These are phyloP conservation scores for Rhodotorula sp. DNA, from an alignment of 1,284 basidiomycete genomes.

Conservation along the genomic window DNA sequence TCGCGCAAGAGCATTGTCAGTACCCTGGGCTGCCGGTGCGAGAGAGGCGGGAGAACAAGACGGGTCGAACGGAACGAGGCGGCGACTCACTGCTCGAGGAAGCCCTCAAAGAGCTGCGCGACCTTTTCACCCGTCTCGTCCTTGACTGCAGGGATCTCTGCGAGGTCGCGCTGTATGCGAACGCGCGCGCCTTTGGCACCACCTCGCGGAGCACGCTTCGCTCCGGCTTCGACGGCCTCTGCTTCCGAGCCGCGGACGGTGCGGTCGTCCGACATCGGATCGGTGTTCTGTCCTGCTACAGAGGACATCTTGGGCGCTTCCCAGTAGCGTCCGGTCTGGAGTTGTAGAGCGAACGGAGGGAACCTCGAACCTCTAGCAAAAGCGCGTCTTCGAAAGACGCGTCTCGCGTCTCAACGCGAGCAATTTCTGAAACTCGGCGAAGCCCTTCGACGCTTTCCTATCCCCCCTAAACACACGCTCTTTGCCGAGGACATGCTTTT, in stretches of 20 bases:
- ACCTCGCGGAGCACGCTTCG: conserved; percentile 10
- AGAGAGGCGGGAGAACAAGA: neutral
- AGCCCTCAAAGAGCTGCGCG: conserved; percentile 81
- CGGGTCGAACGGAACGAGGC: neutral
- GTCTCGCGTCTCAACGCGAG: conserved; percentile 1
- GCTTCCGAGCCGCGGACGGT: conserved; percentile 25
- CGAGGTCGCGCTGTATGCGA: conserved; percentile 31
- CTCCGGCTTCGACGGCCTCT: conserved; percentile 18
- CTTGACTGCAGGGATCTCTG: conserved; percentile 62
- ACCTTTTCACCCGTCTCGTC: conserved; percentile 92
- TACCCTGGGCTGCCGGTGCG: neutral
- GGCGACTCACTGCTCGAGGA: conserved; percentile 75
- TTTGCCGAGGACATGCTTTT: too few species aligned
- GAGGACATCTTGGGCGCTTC: conserved; percentile 2
- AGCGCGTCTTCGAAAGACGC: neutral
- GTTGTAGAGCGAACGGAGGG: neutral
- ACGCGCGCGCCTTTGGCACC: conserved; percentile 17
- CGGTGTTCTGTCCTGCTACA: conserved; percentile 6
- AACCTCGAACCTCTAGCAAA: neutral
- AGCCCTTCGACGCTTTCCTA: neutral
- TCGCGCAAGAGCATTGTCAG: neutral
- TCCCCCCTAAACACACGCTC: too few species aligned
- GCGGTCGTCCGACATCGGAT: conserved; percentile 24
- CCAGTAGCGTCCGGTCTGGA: neutral
- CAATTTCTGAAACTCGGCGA: too few species aligned